A percentile compares a stretch with the other conserved stretches of the same genome.
phyloP scores from a whole-genome alignment of 805 yeast genomes.

The Clavispora fructus region DNA sequence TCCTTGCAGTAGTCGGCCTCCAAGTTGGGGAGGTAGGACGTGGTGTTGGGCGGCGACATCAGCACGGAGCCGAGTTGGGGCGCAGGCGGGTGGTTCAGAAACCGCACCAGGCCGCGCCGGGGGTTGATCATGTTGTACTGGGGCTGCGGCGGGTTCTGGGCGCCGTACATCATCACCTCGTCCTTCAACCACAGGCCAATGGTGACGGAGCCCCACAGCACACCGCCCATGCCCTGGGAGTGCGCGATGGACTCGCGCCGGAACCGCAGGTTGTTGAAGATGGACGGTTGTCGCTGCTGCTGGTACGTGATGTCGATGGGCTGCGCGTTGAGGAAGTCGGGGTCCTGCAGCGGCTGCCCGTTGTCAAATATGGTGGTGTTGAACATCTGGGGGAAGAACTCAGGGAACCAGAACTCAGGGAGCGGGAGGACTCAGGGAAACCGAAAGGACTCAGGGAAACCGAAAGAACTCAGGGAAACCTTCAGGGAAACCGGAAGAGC shows the following conservation, averaged over 20 bases:
- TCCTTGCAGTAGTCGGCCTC: conserved; percentile 97
- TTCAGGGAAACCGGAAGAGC: too few relatives aligned
- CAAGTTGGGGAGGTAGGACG: conserved; percentile 82
- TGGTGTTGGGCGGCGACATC: conserved; percentile 58
- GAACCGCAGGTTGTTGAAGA: conserved; percentile 41
- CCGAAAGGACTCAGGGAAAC: too few relatives aligned
- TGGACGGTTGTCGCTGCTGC: conserved; percentile 37
- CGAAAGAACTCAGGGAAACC: too few relatives aligned
- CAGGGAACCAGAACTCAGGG: too few relatives aligned
- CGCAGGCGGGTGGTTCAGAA: conserved; percentile 12
- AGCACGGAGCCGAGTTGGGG: conserved; percentile 17
- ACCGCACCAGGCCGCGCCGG: conserved; percentile 34
- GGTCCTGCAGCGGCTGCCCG: conserved; percentile 17
- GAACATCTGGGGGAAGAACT: conserved; percentile 36
- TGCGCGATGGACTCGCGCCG: conserved; percentile 92
- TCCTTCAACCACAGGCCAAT: conserved; percentile 96
- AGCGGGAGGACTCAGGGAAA: too few relatives aligned
- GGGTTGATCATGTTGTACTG: conserved; percentile 28
- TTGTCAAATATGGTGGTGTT: conserved; percentile 40
- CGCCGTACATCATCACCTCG: conserved; percentile 64
- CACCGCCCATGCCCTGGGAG: conserved; percentile 96
- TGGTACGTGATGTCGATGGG: conserved; percentile 40
- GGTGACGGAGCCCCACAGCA: conserved; percentile 93
- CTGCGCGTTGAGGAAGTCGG: conserved; percentile 27
- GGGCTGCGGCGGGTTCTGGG: conserved; percentile 9